A percentile compares a stretch with the other conserved stretches of the same genome.
Conservation (phyloP, 176 grass and related monocot species). For the Oropetium thomaeum region DNA sequence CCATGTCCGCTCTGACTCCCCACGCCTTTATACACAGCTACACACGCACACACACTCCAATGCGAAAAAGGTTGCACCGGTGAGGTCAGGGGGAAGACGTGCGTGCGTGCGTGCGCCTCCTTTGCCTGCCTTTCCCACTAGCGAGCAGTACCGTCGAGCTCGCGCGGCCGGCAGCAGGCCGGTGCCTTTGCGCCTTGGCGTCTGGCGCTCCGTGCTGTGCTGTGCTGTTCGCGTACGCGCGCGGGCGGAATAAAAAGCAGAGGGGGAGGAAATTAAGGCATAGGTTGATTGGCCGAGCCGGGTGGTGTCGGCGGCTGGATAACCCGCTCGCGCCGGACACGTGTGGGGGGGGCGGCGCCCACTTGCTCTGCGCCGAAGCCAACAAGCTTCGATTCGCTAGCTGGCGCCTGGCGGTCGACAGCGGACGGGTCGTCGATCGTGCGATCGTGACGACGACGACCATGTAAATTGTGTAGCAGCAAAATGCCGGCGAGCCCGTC, state of each 20-base stretch:
- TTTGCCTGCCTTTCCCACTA: neutral
- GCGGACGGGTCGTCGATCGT: neutral
- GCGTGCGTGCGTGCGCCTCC: no score
- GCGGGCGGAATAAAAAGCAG: constrained; percentile 11
- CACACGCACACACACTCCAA: neutral
- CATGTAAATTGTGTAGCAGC: no score
- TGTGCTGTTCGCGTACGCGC: neutral
- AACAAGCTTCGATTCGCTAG: neutral
- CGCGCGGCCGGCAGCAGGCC: neutral
- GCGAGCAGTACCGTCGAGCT: neutral
- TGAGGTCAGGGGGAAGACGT: no score
- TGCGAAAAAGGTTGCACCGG: constrained; percentile 37
- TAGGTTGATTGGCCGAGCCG: neutral
- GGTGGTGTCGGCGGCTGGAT: constrained; percentile 30
- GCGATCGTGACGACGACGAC: neutral
- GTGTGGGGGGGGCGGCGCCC: constrained; percentile 1
- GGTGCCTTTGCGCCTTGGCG: constrained; percentile 36
- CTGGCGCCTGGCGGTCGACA: neutral
- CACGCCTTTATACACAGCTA: neutral
- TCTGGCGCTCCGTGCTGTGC: neutral
- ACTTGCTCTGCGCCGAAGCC: constrained; percentile 23
- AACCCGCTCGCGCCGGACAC: constrained; percentile 7
- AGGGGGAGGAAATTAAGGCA: neutral
- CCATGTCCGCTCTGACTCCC: constrained; percentile 28
- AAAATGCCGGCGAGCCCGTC: neutral